A percentile compares a stretch with the other conserved stretches of the same genome.
Evolutionary conservation across 129 eudicot species (phyloP).

Genomic region (Oenanthe sinensis): DNA sequence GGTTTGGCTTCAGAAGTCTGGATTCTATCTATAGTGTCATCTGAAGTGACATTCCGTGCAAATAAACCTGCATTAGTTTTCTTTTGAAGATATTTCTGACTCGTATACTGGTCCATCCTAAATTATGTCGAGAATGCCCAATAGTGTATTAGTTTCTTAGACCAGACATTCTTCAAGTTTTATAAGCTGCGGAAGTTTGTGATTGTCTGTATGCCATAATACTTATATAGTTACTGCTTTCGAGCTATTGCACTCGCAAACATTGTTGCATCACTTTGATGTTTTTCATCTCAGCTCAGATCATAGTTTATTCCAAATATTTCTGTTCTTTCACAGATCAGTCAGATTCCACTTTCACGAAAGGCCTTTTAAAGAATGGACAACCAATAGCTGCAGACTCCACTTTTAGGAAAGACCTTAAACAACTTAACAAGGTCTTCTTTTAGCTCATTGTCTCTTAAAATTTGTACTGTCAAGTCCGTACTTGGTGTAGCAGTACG

Average conservation of each 20-base stretch:
- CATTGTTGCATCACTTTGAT: not conserved
- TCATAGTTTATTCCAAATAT: not conserved
- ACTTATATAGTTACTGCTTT: not conserved
- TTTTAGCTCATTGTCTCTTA: constrained; percentile 2
- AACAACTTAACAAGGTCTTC: constrained; percentile 41
- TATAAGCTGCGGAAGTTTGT: not conserved
- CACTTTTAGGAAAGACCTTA: not conserved
- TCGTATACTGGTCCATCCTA: not conserved
- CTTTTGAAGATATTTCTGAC: not conserved
- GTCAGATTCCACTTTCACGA: constrained; percentile 19
- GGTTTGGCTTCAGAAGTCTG: not conserved
- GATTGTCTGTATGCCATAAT: not conserved
- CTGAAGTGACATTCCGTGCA: not conserved
- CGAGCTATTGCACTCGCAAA: not conserved
- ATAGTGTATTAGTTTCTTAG: not conserved
- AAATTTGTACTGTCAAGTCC: not conserved
- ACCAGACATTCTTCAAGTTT: not conserved
- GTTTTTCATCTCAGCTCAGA: not conserved
- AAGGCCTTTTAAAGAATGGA: constrained; percentile 14
- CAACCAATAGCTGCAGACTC: constrained; percentile 23
- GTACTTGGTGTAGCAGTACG: not conserved
- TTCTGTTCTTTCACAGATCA: constrained; percentile 24
- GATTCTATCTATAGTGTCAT: not conserved
- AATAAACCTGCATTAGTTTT: not conserved
- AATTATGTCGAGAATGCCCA: not conserved